A percentile compares a stretch with the other conserved stretches of the same genome.
These are phyloP conservation scores for Mucor lusitanicus DNA, from an alignment of 371 early-diverging fungal genomes.

Conservation along the genomic window DNA sequence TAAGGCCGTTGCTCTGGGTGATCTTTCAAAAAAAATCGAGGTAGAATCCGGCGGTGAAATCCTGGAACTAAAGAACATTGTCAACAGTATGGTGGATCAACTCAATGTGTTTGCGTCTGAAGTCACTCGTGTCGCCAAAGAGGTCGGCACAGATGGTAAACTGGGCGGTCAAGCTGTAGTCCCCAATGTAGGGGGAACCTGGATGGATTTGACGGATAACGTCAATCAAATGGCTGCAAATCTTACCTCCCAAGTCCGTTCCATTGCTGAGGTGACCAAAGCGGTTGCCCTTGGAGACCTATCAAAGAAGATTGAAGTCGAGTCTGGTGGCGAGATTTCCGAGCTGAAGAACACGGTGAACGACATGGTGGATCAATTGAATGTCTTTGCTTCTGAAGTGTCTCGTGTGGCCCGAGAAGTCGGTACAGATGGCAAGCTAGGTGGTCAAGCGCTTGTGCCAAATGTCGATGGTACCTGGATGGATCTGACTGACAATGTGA, in stretches of 20 bases:
- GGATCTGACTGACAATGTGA: slow-evolving; percentile 36
- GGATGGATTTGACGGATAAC: slow-evolving; percentile 52
- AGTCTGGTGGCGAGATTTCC: slow-evolving; percentile 34
- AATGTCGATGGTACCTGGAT: slow-evolving; percentile 27
- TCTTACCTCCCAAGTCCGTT: slow-evolving; percentile 58
- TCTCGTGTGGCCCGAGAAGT: slow-evolving; percentile 42
- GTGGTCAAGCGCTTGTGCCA: slow-evolving; percentile 45
- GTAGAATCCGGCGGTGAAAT: slow-evolving; percentile 38
- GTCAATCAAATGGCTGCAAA: slow-evolving; percentile 55
- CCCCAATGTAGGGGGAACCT: slow-evolving; percentile 43
- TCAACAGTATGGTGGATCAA: slow-evolving; percentile 47
- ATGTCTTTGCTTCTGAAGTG: slow-evolving; percentile 44
- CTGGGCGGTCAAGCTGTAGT: slow-evolving; percentile 54
- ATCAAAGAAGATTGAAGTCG: slow-evolving; percentile 36
- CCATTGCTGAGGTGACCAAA: slow-evolving; percentile 36
- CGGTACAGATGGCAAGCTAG: slow-evolving; percentile 39
- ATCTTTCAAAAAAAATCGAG: slow-evolving; percentile 37
- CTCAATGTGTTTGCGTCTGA: slow-evolving; percentile 44
- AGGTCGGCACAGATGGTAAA: slow-evolving; percentile 48
- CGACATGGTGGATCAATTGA: slow-evolving; percentile 41
- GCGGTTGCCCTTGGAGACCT: slow-evolving; percentile 35
- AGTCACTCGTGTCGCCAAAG: slow-evolving; percentile 50
- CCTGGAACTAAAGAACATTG: slow-evolving; percentile 32
- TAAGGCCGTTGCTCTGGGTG: slow-evolving; percentile 33
- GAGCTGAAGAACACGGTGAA: slow-evolving; percentile 37